phyloP scores from a whole-genome alignment of 805 yeast species.

The Brettanomyces nanus region DNA sequence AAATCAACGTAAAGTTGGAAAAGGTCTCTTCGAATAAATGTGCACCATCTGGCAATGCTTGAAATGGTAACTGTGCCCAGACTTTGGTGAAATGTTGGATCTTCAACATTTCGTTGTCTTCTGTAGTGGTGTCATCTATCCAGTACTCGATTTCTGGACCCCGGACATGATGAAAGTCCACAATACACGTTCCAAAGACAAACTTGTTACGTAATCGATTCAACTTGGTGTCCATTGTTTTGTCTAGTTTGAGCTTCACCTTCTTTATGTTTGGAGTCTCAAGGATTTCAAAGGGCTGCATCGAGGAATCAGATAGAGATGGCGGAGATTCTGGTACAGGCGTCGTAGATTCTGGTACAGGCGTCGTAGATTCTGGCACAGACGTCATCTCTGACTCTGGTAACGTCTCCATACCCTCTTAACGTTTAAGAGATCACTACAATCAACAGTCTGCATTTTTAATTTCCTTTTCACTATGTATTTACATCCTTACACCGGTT shows the following conservation, averaged over 20 bases:
- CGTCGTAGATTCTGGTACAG: neutral
- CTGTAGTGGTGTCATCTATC: slow-evolving; percentile 37
- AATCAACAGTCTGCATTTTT: too few species aligned
- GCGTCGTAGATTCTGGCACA: neutral
- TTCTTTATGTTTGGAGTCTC: neutral
- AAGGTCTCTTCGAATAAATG: slow-evolving; percentile 92
- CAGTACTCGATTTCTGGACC: slow-evolving; percentile 97
- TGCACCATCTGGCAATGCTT: slow-evolving; percentile 93
- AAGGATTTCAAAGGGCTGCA: neutral
- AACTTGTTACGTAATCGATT: slow-evolving; percentile 16
- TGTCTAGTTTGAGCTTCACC: neutral
- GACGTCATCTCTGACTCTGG: too few species aligned
- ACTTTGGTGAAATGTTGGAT: slow-evolving; percentile 30
- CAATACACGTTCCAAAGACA: slow-evolving; percentile 79
- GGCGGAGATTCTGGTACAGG: neutral
- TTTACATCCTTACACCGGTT: too few species aligned
- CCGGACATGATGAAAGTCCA: slow-evolving; percentile 82
- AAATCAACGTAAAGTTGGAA: slow-evolving; percentile 77
- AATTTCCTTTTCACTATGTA: too few species aligned
- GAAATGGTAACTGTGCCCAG: slow-evolving; percentile 90
- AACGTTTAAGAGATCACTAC: too few species aligned
- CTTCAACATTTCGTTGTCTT: slow-evolving; percentile 22
- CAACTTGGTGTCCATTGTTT: slow-evolving; percentile 3
- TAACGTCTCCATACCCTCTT: too few species aligned
- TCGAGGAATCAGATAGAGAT: neutral